phyloP scores from a whole-genome alignment of 352 stramenopile species.

The Hyphochytrium catenoides region DNA sequence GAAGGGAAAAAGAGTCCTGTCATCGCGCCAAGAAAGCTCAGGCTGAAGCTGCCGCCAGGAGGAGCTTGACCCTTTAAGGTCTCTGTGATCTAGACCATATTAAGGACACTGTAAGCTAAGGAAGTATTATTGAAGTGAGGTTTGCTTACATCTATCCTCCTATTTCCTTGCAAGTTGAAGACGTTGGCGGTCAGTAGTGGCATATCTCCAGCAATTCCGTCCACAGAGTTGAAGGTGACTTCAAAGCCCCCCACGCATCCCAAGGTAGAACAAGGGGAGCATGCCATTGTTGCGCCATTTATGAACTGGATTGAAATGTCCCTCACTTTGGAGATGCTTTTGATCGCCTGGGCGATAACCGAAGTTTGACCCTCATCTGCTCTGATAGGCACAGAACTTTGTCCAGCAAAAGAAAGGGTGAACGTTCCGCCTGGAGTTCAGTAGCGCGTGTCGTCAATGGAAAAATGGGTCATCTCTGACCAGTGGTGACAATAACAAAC shows the following conservation, averaged over 20 bases:
- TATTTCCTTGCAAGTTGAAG: constrained; percentile 59
- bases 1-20: too few relatives aligned
- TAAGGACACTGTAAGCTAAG: too few relatives aligned
- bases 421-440: constrained; percentile 72
- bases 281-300: constrained; percentile 25
- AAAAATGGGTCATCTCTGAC: too few relatives aligned
- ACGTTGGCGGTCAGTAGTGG: constrained; percentile 54
- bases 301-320: constrained; percentile 51
- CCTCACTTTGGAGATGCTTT: constrained; percentile 66
- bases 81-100: too few relatives aligned
- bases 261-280: constrained; percentile 24
- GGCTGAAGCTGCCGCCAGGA: constrained; percentile 64
- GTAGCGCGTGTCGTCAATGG: too few relatives aligned
- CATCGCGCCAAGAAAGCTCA: too few relatives aligned
- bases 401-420: constrained; percentile 42
- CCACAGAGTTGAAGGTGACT: constrained; percentile 63
- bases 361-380: constrained; percentile 32
- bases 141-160: too few relatives aligned
- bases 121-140: too few relatives aligned
- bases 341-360: constrained; percentile 53
- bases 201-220: constrained; percentile 52
- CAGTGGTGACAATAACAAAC: too few relatives aligned
- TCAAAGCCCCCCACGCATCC: constrained; percentile 42
- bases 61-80: constrained; percentile 47
- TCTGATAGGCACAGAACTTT: constrained; percentile 63